These are phyloP conservation scores for Fusarium sp. DNA, from an alignment of 2,329 filamentous ascomycete genomes.

Conservation along the genomic window DNA sequence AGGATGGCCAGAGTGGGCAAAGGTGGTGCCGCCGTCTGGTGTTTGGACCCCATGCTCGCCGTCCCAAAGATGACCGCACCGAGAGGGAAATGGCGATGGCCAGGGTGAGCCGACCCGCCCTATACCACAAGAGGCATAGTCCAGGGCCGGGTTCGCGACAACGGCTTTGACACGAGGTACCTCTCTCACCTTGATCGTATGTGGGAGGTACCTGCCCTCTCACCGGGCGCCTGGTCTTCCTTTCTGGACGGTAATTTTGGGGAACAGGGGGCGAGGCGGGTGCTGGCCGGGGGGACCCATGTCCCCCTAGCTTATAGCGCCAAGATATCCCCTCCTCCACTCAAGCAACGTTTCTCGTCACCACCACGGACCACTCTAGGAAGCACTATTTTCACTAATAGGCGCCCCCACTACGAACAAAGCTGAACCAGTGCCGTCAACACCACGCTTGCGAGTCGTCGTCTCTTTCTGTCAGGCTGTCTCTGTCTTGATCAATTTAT, in stretches of 20 bases:
- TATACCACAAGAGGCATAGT: slow-evolving; percentile 22
- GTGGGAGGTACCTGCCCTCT: slow-evolving; percentile 25
- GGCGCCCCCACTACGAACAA: neutral
- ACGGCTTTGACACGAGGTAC: slow-evolving; percentile 26
- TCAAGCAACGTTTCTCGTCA: slow-evolving; percentile 17
- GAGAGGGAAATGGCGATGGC: slow-evolving; percentile 42
- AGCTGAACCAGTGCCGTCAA: slow-evolving; percentile 11
- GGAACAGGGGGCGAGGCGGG: slow-evolving; percentile 44
- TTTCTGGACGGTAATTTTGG: slow-evolving; percentile 43
- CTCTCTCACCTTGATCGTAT: slow-evolving; percentile 1
- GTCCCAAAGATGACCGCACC: slow-evolving; percentile 29
- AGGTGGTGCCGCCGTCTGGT: slow-evolving; percentile 38
- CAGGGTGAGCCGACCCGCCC: slow-evolving; percentile 29
- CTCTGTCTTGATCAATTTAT: neutral
- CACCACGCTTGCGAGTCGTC: slow-evolving; percentile 8
- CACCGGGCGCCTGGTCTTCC: slow-evolving; percentile 29
- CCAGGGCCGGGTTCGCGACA: slow-evolving; percentile 27
- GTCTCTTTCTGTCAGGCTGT: neutral
- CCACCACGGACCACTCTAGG: slow-evolving; percentile 4
- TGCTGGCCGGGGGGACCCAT: slow-evolving; percentile 28
- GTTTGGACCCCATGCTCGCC: slow-evolving; percentile 41
- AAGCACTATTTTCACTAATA: slow-evolving; percentile 12
- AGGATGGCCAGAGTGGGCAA: slow-evolving; percentile 37
- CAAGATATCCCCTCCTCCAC: slow-evolving; percentile 27
- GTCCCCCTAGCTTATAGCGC: slow-evolving; percentile 27